Conservation (phyloP, 257 asterid species). For the Jacaranda copaia region DNA sequence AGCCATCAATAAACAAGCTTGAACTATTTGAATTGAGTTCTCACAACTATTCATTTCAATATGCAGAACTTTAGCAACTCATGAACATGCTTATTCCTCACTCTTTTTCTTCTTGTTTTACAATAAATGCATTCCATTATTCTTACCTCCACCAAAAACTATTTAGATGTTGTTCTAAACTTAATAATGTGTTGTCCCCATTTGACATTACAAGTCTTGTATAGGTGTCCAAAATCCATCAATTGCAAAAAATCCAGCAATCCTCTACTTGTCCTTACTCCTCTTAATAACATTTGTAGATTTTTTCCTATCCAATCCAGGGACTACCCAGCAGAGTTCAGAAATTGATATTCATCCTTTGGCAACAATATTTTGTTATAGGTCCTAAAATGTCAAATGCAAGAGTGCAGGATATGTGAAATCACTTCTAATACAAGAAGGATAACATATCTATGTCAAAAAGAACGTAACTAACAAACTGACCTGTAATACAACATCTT, state of each 20-base stretch:
- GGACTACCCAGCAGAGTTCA: conserved; percentile 24
- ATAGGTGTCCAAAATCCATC: conserved; percentile 33
- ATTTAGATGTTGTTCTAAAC: conserved; percentile 20
- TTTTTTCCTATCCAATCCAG: not conserved
- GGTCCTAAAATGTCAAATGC: conserved; percentile 20
- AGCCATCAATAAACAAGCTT: not conserved
- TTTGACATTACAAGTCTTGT: conserved; percentile 25
- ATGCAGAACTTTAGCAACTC: conserved; percentile 8
- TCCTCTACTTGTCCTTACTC: not conserved
- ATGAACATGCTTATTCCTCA: conserved; percentile 22
- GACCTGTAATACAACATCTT: conserved; percentile 79
- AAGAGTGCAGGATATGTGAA: conserved; percentile 3
- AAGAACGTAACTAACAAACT: conserved; percentile 30
- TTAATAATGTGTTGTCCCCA: not conserved
- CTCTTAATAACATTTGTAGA: not conserved
- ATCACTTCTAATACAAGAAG: conserved; percentile 19
- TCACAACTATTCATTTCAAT: not conserved
- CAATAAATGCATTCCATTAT: conserved; percentile 3
- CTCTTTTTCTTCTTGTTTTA: conserved; percentile 15
- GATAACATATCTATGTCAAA: not conserved
- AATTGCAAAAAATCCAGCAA: conserved; percentile 11
- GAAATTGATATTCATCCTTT: conserved; percentile 19
- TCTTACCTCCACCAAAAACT: conserved; percentile 2
- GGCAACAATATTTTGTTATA: conserved; percentile 9
- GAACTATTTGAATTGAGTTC: not conserved